Percentiles rank a stretch among this genome's conserved stretches.
Conservation (phyloP, 306 rosid species). For the Echinosophora koreensis region DNA sequence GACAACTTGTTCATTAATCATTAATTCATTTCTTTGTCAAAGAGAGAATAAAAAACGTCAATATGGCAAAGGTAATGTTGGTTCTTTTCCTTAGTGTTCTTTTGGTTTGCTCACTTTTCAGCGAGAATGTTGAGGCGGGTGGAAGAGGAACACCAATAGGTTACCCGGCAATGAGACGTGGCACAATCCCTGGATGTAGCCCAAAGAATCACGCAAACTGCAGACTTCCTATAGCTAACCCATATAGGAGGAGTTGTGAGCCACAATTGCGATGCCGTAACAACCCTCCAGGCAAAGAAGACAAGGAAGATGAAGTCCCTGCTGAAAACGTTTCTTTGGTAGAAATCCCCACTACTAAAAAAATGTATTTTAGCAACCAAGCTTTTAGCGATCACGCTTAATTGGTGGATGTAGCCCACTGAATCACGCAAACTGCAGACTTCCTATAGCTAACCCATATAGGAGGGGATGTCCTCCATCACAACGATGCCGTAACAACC, state of each 20-base stretch:
- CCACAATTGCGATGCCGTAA: background rate
- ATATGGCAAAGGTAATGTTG: slow-evolving; percentile 11
- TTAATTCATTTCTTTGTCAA: background rate
- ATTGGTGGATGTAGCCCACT: slow-evolving; percentile 32
- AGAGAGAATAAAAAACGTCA: too few species aligned
- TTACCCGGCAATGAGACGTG: background rate
- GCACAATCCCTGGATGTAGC: slow-evolving; percentile 23
- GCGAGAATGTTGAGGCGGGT: background rate
- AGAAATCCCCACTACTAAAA: too few species aligned
- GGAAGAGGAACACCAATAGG: too few species aligned
- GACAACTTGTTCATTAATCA: background rate
- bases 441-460: too few species aligned
- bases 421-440: background rate
- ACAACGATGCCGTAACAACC: too few species aligned
- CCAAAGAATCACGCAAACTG: background rate
- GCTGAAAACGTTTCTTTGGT: too few species aligned
- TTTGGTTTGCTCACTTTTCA: background rate
- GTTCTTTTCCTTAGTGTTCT: background rate
- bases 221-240: background rate
- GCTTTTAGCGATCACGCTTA: too few species aligned
- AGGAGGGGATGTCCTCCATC: too few species aligned
- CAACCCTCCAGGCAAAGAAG: too few species aligned
- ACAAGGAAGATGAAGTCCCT: too few species aligned
- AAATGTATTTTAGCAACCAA: too few species aligned
- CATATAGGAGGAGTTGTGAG: background rate